A percentile compares a stretch with the other conserved stretches of the same genome.
Evolutionary conservation across 805 yeast species (phyloP).

Genomic region (Metschnikowia corniflorae): DNA sequence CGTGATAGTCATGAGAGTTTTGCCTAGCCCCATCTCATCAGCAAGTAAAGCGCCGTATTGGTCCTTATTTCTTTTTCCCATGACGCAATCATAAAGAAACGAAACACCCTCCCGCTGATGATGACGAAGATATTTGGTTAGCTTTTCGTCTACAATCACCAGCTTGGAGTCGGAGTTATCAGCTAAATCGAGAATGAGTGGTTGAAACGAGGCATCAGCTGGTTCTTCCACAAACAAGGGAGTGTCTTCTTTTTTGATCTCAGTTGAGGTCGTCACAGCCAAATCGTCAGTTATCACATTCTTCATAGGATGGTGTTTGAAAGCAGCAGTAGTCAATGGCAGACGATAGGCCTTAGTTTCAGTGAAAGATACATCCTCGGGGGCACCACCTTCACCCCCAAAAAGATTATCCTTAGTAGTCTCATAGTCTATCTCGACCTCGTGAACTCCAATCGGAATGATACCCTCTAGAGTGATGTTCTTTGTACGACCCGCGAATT

Average conservation of each 20-base stretch:
- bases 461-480: slow-evolving; percentile 22
- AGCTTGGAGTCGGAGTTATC: background rate
- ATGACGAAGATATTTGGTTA: slow-evolving; percentile 57
- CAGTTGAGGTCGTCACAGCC: background rate
- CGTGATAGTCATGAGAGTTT: slow-evolving; percentile 78
- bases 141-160: slow-evolving; percentile 59
- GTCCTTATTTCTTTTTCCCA: slow-evolving; percentile 55
- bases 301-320: slow-evolving; percentile 5
- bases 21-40: slow-evolving; percentile 96
- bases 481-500: slow-evolving; percentile 17
- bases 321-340: background rate
- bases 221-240: background rate
- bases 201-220: background rate
- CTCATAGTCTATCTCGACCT: slow-evolving; percentile 52
- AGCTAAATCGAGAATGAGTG: slow-evolving; percentile 3
- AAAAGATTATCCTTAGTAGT: slow-evolving; percentile 10
- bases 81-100: slow-evolving; percentile 78
- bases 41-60: slow-evolving; percentile 80
- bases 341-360: background rate
- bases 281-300: background rate
- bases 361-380: too few relatives aligned
- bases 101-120: slow-evolving; percentile 85
- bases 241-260: background rate
- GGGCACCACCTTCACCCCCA: too few relatives aligned
- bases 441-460: slow-evolving; percentile 53